phyloP scores from a whole-genome alignment of 345 rosid species.

The Camelina sativa region DNA sequence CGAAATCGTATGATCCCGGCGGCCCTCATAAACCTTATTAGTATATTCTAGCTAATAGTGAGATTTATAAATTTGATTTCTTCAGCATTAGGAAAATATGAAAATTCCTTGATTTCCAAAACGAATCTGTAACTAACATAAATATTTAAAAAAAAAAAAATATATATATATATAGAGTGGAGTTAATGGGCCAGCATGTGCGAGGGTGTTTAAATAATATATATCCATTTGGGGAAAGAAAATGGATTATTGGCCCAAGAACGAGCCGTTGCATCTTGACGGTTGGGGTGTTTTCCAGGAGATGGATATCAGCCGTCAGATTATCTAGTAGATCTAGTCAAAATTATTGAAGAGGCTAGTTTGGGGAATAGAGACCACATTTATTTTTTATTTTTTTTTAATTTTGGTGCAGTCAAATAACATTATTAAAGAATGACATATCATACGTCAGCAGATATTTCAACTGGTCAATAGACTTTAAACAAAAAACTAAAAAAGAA shows the following conservation, averaged over 20 bases:
- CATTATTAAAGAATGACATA: neutral
- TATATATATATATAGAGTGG: too few species aligned
- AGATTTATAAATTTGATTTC: too few species aligned
- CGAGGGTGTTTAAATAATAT: neutral
- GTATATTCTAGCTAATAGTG: too few species aligned
- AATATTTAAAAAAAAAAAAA: neutral
- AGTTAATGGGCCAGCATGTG: conserved; percentile 24
- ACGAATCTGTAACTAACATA: neutral
- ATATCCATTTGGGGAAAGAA: neutral
- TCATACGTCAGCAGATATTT: conserved; percentile 8
- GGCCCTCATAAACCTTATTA: too few species aligned
- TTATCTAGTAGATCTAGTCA: neutral
- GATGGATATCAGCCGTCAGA: conserved; percentile 41
- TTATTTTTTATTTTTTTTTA: neutral
- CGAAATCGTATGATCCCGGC: neutral
- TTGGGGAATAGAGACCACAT: too few species aligned
- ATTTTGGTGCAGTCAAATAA: conserved; percentile 25
- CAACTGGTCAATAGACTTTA: neutral
- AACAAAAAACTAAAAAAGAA: too few species aligned
- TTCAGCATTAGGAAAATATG: too few species aligned
- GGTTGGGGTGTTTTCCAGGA: conserved; percentile 36
- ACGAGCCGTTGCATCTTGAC: conserved; percentile 22
- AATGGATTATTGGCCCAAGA: conserved; percentile 10
- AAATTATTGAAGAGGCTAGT: too few species aligned
- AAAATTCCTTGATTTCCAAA: conserved; percentile 2